These are phyloP conservation scores for Boletellus dicymbophilus DNA, from an alignment of 1,284 basidiomycete species.

Conservation along the genomic window DNA sequence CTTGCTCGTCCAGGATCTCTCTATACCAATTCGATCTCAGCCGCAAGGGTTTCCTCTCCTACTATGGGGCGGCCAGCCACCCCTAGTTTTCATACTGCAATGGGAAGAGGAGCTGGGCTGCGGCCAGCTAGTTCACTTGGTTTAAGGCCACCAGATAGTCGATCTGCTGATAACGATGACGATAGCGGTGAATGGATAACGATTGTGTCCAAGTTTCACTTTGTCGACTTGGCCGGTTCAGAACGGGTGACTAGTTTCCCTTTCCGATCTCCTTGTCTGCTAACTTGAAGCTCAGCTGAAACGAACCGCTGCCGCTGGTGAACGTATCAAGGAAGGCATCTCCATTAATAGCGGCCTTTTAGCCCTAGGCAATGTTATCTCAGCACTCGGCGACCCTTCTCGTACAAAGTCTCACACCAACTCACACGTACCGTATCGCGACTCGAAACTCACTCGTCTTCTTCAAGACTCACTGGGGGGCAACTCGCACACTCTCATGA, in stretches of 20 bases:
- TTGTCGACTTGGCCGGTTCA: conserved; percentile 96
- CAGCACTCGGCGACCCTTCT: conserved; percentile 93
- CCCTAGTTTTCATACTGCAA: conserved; percentile 73
- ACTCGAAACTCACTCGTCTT: conserved; percentile 93
- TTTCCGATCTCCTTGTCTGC: conserved; percentile 8
- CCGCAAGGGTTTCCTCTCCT: conserved; percentile 64
- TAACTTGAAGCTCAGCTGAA: conserved; percentile 62
- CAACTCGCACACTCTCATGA: conserved; percentile 98
- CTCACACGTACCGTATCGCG: conserved; percentile 93
- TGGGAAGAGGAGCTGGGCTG: conserved; percentile 63
- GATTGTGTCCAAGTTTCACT: conserved; percentile 96
- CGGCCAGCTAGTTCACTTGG: conserved; percentile 79
- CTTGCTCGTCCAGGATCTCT: conserved; percentile 77
- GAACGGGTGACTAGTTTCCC: conserved; percentile 69
- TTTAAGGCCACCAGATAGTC: conserved; percentile 49
- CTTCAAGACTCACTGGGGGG: conserved; percentile 99
- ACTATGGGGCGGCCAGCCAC: conserved; percentile 74
- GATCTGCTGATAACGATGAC: conserved; percentile 50
- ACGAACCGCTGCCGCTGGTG: conserved; percentile 90
- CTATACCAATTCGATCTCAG: conserved; percentile 45
- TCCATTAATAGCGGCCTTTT: conserved; percentile 97
- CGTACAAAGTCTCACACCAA: conserved; percentile 75
- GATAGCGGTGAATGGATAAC: conserved; percentile 84
- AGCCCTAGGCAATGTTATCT: conserved; percentile 98
- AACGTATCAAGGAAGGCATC: conserved; percentile 96